Percentiles rank a stretch among this genome's conserved stretches.
phyloP scores from a whole-genome alignment of 768 basidiomycete genomes.

The Boletus pseudopeckii region DNA sequence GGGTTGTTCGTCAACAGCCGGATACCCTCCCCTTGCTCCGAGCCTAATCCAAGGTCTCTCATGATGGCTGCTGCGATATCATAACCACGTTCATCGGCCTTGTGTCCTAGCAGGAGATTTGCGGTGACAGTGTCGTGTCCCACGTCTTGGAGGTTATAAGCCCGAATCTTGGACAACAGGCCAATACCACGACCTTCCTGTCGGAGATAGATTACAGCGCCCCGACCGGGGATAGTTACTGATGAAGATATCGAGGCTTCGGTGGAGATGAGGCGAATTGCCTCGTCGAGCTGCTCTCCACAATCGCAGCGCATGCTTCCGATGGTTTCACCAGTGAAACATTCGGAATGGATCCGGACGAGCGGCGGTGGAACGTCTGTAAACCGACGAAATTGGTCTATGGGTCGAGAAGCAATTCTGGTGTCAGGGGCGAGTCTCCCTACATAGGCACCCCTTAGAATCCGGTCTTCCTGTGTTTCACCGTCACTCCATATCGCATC shows the following conservation, averaged over 20 bases:
- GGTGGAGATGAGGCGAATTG: constrained; percentile 84
- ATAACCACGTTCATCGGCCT: constrained; percentile 92
- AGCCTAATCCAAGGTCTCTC: constrained; percentile 77
- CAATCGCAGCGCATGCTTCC: constrained; percentile 99
- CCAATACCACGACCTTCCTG: constrained; percentile 99
- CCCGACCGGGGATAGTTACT: constrained; percentile 70
- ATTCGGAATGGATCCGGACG: constrained; percentile 96
- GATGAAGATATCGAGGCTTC: constrained; percentile 38
- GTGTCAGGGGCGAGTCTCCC: constrained; percentile 69
- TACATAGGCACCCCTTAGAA: constrained; percentile 90
- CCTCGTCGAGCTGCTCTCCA: constrained; percentile 97
- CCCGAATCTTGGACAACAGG: constrained; percentile 89
- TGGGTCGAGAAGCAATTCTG: constrained; percentile 40
- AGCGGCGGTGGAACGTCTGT: constrained; percentile 65
- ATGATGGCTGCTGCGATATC: constrained; percentile 89
- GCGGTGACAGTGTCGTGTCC: constrained; percentile 99
- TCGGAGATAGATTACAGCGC: constrained; percentile 90
- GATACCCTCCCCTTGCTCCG: constrained; percentile 53
- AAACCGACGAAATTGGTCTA: constrained; percentile 12
- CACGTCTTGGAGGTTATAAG: constrained; percentile 96
- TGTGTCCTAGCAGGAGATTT: constrained; percentile 91
- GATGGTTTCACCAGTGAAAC: constrained; percentile 97
- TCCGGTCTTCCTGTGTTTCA: constrained; percentile 92
- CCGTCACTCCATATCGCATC: constrained; percentile 79
- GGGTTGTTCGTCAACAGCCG: constrained; percentile 95